Percentiles rank a stretch among this genome's conserved stretches.
Conservation (phyloP, 1,139 yeast species). For the Geotrichum siamense region DNA sequence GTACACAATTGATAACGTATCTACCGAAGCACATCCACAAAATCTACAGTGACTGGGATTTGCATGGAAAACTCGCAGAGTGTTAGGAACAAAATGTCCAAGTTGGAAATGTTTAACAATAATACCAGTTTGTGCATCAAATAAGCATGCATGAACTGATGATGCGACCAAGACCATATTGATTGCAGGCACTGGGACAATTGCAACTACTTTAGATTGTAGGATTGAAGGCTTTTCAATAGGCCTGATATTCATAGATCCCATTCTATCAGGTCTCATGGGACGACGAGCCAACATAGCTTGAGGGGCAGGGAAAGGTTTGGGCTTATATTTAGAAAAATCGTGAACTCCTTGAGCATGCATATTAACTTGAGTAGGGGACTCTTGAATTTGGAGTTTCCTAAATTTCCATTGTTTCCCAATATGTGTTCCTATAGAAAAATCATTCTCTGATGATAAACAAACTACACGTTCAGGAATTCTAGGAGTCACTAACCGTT, state of each 20-base stretch:
- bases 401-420: conserved; percentile 62
- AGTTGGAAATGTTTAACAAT: conserved; percentile 48
- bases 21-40: conserved; percentile 82
- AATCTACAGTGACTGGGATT: conserved; percentile 84
- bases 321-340: conserved; percentile 18
- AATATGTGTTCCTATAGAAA: conserved; percentile 57
- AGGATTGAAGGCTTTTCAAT: conserved; percentile 18
- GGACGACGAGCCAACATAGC: conserved; percentile 18
- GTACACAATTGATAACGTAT: conserved; percentile 63
- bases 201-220: conserved; percentile 18
- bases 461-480: conserved; percentile 66
- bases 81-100: conserved; percentile 54
- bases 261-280: conserved; percentile 12
- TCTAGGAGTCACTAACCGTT: conserved; percentile 59
- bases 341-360: conserved; percentile 17
- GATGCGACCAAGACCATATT: conserved; percentile 29
- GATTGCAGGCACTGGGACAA: conserved; percentile 30
- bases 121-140: conserved; percentile 75
- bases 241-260: not conserved
- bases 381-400: conserved; percentile 42
- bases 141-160: conserved; percentile 34
- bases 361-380: conserved; percentile 17
- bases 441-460: conserved; percentile 44
- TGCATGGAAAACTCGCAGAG: conserved; percentile 65
- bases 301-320: conserved; percentile 18